These are phyloP conservation scores for Crepidotus sp. DNA, from an alignment of 1,284 basidiomycete species.

Conservation along the genomic window DNA sequence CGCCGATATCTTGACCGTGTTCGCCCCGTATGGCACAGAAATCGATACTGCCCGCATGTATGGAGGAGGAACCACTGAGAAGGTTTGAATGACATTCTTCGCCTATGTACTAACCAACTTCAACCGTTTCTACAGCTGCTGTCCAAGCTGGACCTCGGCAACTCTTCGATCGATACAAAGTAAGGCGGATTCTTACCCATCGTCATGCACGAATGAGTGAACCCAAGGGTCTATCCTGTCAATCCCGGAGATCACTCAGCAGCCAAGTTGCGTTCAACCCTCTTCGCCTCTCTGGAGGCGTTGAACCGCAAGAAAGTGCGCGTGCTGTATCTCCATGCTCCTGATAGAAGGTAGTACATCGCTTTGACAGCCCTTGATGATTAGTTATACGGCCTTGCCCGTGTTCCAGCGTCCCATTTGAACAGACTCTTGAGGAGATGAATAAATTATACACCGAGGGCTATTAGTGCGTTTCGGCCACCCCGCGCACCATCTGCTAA, in stretches of 20 bases:
- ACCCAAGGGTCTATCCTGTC: conserved; percentile 33
- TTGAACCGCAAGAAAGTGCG: conserved; percentile 32
- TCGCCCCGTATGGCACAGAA: conserved; percentile 35
- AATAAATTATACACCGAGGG: conserved; percentile 38
- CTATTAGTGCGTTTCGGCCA: conserved; percentile 29
- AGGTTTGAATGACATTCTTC: not conserved
- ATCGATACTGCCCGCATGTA: conserved; percentile 45
- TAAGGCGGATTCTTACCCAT: conserved; percentile 18
- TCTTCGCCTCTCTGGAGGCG: conserved; percentile 31
- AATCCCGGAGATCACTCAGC: conserved; percentile 33
- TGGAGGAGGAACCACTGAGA: conserved; percentile 42
- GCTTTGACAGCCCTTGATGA: no score
- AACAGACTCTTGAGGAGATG: conserved; percentile 35
- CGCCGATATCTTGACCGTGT: conserved; percentile 39
- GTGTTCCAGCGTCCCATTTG: conserved; percentile 28
- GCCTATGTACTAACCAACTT: not conserved
- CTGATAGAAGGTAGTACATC: conserved; percentile 29
- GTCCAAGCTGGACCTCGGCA: conserved; percentile 34
- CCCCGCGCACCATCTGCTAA: not conserved
- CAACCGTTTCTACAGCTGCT: conserved; percentile 26
- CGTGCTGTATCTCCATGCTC: conserved; percentile 40
- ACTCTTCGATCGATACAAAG: conserved; percentile 44
- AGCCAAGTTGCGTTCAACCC: conserved; percentile 27
- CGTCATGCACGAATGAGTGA: not conserved
- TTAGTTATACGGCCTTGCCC: not conserved